These are phyloP conservation scores for Nakazawaea holstii DNA, from an alignment of 805 yeast species.

Conservation along the genomic window DNA sequence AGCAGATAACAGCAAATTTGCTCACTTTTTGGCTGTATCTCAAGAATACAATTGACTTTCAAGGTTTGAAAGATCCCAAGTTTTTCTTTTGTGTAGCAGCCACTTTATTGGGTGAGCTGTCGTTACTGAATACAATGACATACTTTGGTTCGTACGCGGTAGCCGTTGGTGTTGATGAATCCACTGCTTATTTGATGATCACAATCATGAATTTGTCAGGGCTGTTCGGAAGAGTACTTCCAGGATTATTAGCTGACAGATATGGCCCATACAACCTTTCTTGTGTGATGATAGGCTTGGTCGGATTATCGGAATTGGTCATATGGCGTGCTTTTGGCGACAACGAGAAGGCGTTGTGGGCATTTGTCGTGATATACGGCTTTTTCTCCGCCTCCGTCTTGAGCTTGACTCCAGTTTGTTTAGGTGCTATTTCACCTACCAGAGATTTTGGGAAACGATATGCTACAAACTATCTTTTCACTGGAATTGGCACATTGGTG, in stretches of 20 bases:
- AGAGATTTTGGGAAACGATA: conserved; percentile 20
- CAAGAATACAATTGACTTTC: conserved; percentile 18
- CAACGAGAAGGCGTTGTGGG: conserved; percentile 29
- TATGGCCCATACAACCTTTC: conserved; percentile 56
- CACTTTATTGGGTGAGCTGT: conserved; percentile 33
- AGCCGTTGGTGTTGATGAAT: conserved; percentile 33
- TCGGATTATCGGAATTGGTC: conserved; percentile 38
- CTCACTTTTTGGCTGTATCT: conserved; percentile 1
- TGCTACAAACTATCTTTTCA: conserved; percentile 21
- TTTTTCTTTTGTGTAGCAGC: conserved; percentile 33
- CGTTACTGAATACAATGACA: conserved; percentile 34
- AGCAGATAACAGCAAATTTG: conserved; percentile 11
- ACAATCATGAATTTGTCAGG: conserved; percentile 45
- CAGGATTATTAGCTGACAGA: conserved; percentile 50
- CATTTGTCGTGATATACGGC: conserved; percentile 45
- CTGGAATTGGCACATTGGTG: conserved; percentile 27
- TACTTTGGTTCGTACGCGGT: conserved; percentile 40
- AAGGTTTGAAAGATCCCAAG: conserved; percentile 31
- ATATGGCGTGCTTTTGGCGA: conserved; percentile 57
- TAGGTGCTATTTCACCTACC: conserved; percentile 49
- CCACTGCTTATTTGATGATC: conserved; percentile 35
- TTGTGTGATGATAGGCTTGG: conserved; percentile 38
- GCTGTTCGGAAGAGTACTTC: conserved; percentile 47
- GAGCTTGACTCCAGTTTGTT: conserved; percentile 53
- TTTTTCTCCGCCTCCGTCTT: conserved; percentile 51